These are phyloP conservation scores for Laetiporus sulphureus DNA, from an alignment of 1,284 basidiomycete species.

Conservation along the genomic window DNA sequence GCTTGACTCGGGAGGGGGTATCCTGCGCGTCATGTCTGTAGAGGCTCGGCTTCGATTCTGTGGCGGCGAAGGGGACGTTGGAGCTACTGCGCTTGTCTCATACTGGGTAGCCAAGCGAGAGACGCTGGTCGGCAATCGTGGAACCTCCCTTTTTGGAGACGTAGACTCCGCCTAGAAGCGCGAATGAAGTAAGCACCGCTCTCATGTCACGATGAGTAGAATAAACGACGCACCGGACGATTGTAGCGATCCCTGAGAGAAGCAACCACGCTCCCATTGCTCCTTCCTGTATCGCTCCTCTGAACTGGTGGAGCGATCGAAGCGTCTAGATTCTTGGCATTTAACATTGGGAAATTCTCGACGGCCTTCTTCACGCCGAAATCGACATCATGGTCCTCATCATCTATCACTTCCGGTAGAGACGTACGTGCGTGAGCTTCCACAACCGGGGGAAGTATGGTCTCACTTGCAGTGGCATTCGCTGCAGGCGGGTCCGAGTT, in stretches of 20 bases:
- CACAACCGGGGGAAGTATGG: too few species aligned
- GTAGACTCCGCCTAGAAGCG: conserved; percentile 37
- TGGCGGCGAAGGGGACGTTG: conserved; percentile 20
- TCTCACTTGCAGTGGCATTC: too few species aligned
- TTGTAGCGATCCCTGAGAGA: conserved; percentile 61
- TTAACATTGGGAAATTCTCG: too few species aligned
- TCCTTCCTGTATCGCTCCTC: conserved; percentile 31
- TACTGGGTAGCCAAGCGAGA: conserved; percentile 61
- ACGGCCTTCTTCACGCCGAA: too few species aligned
- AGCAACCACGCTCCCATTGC: conserved; percentile 56
- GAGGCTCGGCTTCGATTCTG: conserved; percentile 15
- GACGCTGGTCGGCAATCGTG: conserved; percentile 57
- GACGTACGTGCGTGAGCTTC: too few species aligned
- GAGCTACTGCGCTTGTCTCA: too few species aligned
- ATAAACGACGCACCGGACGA: conserved; percentile 37
- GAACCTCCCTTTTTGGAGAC: conserved; percentile 55
- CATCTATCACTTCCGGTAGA: too few species aligned
- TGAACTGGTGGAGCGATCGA: conserved; percentile 17
- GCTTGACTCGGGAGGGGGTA: too few species aligned
- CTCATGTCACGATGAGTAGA: neutral
- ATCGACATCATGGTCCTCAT: too few species aligned
- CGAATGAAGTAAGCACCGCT: conserved; percentile 4
- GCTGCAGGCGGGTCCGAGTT: too few species aligned
- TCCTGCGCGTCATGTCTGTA: conserved; percentile 12
- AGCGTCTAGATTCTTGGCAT: conserved; percentile 17